A percentile compares a stretch with the other conserved stretches of the same genome.
These are phyloP conservation scores for Penicillium sp. DNA, from an alignment of 2,329 filamentous ascomycete species.

Conservation along the genomic window DNA sequence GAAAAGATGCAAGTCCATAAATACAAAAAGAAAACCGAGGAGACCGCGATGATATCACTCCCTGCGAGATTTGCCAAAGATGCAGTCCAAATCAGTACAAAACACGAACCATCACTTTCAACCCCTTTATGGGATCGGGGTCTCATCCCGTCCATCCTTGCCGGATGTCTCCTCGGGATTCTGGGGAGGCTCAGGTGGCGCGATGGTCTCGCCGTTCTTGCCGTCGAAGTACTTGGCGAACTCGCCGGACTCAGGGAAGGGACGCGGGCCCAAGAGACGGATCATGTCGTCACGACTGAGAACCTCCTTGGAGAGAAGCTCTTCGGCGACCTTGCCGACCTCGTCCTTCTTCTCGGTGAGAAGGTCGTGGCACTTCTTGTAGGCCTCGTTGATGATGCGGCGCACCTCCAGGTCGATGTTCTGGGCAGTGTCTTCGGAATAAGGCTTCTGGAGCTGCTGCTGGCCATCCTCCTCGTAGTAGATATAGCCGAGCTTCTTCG, in stretches of 20 bases:
- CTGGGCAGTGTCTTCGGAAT: slow-evolving; percentile 89
- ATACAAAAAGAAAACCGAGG: slow-evolving; percentile 19
- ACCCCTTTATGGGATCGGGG: slow-evolving; percentile 27
- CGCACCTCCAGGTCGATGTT: slow-evolving; percentile 90
- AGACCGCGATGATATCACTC: slow-evolving; percentile 27
- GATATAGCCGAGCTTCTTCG: slow-evolving; percentile 84
- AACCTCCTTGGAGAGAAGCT: slow-evolving; percentile 88
- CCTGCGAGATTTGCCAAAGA: slow-evolving; percentile 18
- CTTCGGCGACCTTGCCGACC: slow-evolving; percentile 86
- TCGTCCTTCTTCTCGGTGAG: slow-evolving; percentile 83
- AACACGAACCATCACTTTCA: slow-evolving; percentile 10
- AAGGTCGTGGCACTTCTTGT: slow-evolving; percentile 83
- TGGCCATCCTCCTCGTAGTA: slow-evolving; percentile 77
- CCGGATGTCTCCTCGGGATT: slow-evolving; percentile 46
- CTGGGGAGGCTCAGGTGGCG: slow-evolving; percentile 45
- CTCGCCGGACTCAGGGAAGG: slow-evolving; percentile 80
- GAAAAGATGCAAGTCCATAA: slow-evolving; percentile 25
- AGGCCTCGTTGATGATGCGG: slow-evolving; percentile 86
- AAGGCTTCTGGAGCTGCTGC: slow-evolving; percentile 86
- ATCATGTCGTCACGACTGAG: slow-evolving; percentile 90
- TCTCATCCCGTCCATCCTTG: slow-evolving; percentile 38
- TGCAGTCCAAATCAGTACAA: slow-evolving; percentile 24
- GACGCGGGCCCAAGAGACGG: slow-evolving; percentile 76
- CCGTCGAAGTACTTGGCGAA: slow-evolving; percentile 90
- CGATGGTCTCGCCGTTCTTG: slow-evolving; percentile 50